Evolutionary conservation across 257 asterid species (phyloP), one percentile per base, ranked within the genome.

Genomic region (Penstemon newberryi): DNA sequence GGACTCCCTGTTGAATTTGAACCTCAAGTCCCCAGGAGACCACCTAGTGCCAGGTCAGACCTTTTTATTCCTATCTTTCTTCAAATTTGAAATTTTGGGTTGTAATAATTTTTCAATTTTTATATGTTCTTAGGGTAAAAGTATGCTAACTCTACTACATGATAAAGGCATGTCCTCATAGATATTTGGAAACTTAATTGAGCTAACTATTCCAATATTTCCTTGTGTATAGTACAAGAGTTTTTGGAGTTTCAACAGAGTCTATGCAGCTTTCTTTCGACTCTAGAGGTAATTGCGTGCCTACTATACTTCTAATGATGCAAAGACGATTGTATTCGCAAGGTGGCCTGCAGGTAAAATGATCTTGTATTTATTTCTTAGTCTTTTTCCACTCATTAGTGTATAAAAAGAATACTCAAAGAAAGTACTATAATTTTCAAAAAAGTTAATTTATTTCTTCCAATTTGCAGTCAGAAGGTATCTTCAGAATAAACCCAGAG

Each of bases 261-360:
- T 92, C 96, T 9, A 92, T 92, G 98, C 98, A 92, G 81, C 96
- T 92, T 56, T 92, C 96, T 8, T 84, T 81, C 64, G 98, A 91
- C 73, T 70, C 88, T 46, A 72, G 98, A 73, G 98, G 96, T 50
- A 91, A 91, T 61, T 82, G 92, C 25, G 91, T 91, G 9, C 98
- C 98, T 1, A 91, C 94, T 11, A 89, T 89, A 71, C 87, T 91
- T 19, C 77, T 91, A 55, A 85, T 91, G 96, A 89, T 91, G 98
- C 96, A 91, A 69, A 77, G 94, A 13, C 87, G 94, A 60, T 77
- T 91, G 77, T 86, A 91, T 69, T 60, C 70, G 50, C 91, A 83
- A 69, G 91, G 98, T 18, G 96, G 98, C 51, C 80, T 91, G 71
- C 90, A 87, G 94, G 98, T 91, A 70, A 65, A 46, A 55, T 4